phyloP scores from a whole-genome alignment of 148 eudicot genomes.

The Rhododendron vialii region DNA sequence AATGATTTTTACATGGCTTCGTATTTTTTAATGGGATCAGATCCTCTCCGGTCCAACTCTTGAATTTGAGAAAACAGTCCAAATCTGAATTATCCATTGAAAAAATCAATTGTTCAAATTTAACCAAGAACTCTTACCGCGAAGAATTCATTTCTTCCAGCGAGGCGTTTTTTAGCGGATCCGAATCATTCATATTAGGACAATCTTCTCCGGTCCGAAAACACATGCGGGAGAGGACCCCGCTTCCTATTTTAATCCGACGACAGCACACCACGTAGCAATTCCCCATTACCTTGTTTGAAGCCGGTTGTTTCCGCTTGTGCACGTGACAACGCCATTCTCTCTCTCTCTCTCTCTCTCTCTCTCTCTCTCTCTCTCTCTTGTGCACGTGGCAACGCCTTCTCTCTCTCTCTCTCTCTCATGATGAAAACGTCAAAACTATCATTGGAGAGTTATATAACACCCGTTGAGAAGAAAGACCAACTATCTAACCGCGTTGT shows the following conservation, averaged over 20 bases:
- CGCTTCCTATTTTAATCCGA: neutral
- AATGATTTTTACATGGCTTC: neutral
- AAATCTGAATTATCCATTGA: too few relatives aligned
- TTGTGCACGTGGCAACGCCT: neutral
- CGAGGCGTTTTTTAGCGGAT: too few relatives aligned
- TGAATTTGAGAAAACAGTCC: too few relatives aligned
- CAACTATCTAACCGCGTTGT: neutral
- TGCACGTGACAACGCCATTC: neutral
- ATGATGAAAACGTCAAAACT: neutral
- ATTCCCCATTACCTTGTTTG: neutral
- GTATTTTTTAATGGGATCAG: too few relatives aligned
- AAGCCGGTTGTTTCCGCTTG: neutral
- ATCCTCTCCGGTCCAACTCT: neutral
- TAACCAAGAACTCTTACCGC: too few relatives aligned
- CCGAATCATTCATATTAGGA: too few relatives aligned
- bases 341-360: slow-evolving; percentile 11
- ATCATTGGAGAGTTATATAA: neutral
- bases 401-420: slow-evolving; percentile 1
- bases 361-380: neutral
- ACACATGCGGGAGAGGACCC: too few relatives aligned
- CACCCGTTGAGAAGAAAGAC: slow-evolving; percentile 8
- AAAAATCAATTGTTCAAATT: too few relatives aligned
- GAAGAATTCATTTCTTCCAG: too few relatives aligned
- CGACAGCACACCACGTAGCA: neutral
- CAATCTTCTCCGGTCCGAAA: too few relatives aligned